Conservation (phyloP, 495 filamentous ascomycete species). For the Neurospora terricola region DNA sequence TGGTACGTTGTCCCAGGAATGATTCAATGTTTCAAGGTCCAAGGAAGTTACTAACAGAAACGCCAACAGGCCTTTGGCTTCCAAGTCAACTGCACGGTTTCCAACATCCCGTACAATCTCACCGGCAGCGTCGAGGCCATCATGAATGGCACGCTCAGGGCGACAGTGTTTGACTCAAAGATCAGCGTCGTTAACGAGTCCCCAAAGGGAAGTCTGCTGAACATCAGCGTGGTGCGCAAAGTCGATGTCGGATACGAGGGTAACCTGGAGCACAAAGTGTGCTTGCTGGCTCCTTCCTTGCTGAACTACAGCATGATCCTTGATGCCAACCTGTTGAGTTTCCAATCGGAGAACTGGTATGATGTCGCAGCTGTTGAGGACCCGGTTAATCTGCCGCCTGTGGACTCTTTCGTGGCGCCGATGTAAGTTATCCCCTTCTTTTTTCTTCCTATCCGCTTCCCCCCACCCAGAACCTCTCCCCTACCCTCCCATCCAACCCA, state of each 20-base stretch:
- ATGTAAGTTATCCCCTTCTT: background rate
- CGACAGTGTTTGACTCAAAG: background rate
- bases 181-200: background rate
- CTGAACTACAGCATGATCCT: background rate
- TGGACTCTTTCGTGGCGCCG: background rate
- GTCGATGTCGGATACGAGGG: background rate
- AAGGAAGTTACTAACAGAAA: background rate
- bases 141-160: background rate
- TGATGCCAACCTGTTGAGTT: background rate
- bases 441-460: background rate
- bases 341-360: background rate
- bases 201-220: background rate
- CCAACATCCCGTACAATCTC: background rate
- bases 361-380: background rate
- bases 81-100: background rate
- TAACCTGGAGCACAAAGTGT: background rate
- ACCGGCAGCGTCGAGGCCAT: background rate
- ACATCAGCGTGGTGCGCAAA: background rate
- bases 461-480: background rate
- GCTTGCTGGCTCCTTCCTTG: background rate
- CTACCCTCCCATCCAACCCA: background rate
- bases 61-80: background rate
- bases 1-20: background rate
- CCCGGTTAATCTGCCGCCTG: background rate
- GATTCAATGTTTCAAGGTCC: accelerated